Conservation (phyloP, 768 basidiomycete species). For the Auricularia sp. region DNA sequence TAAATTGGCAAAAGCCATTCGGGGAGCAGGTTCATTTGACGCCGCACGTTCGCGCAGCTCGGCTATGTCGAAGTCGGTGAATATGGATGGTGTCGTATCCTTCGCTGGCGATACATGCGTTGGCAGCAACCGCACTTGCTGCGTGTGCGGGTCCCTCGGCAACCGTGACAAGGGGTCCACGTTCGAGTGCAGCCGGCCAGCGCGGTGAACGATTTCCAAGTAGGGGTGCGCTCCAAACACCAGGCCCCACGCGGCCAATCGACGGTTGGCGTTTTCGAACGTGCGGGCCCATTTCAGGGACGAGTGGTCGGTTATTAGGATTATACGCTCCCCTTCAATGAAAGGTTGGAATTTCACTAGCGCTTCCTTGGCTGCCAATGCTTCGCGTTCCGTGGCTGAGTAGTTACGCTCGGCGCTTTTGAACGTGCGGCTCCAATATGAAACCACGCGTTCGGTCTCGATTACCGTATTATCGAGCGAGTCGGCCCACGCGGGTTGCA, state of each 20-base stretch:
- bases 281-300: conserved; percentile 28
- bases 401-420: conserved; percentile 27
- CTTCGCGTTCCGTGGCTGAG: conserved; percentile 30
- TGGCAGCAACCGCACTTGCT: conserved; percentile 18
- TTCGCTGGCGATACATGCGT: conserved; percentile 19
- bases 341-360: conserved; percentile 27
- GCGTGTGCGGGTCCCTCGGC: too few species aligned
- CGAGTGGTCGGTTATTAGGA: conserved; percentile 15
- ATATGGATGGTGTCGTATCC: conserved; percentile 1
- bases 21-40: too few species aligned
- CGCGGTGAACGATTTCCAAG: too few species aligned
- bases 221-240: too few species aligned
- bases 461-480: too few species aligned
- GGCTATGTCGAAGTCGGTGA: too few species aligned
- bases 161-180: conserved; percentile 3
- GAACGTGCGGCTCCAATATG: conserved; percentile 17
- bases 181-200: conserved; percentile 25
- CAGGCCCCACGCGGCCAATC: not conserved
- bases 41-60: too few species aligned
- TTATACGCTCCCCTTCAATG: conserved; percentile 25
- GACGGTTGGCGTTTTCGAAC: conserved; percentile 28
- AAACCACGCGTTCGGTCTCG: too few species aligned
- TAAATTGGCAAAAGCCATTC: too few species aligned
- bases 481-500: too few species aligned
- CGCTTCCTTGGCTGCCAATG: conserved; percentile 27